Conservation (phyloP, 2,329 filamentous ascomycete species). For the Tolypocladium ophioglossoides region DNA sequence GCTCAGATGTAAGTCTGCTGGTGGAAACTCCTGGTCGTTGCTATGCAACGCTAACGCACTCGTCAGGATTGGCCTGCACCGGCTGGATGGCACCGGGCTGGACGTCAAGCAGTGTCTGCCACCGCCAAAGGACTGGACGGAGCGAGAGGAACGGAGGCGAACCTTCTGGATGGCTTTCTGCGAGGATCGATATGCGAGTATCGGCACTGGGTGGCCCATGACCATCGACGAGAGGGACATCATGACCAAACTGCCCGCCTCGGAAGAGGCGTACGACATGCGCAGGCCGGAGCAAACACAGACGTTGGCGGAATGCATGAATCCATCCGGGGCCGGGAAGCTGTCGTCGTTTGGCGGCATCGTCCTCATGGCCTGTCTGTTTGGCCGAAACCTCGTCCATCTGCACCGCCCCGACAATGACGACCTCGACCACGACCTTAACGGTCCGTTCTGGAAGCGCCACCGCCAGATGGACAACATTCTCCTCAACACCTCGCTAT, state of each 20-base stretch:
- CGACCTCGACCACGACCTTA: slow-evolving; percentile 76
- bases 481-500: slow-evolving; percentile 75
- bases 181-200: slow-evolving; percentile 84
- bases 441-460: slow-evolving; percentile 91
- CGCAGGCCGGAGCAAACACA: slow-evolving; percentile 64
- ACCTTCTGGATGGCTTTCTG: slow-evolving; percentile 96
- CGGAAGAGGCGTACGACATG: slow-evolving; percentile 76
- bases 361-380: slow-evolving; percentile 76
- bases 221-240: slow-evolving; percentile 86
- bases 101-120: slow-evolving; percentile 90
- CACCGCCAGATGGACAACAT: slow-evolving; percentile 86
- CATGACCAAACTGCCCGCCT: slow-evolving; percentile 70
- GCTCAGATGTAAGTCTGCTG: slow-evolving; percentile 59
- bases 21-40: not conserved
- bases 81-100: slow-evolving; percentile 68
- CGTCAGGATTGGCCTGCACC: slow-evolving; percentile 78
- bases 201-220: slow-evolving; percentile 97
- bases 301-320: slow-evolving; percentile 59
- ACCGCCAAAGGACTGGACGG: slow-evolving; percentile 84
- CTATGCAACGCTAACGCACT: slow-evolving; percentile 15
- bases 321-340: slow-evolving; percentile 58
- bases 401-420: slow-evolving; percentile 76
- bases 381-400: slow-evolving; percentile 84
- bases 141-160: slow-evolving; percentile 78
- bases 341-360: slow-evolving; percentile 73